Evolutionary conservation across 2,329 filamentous ascomycete genomes (phyloP).

Genomic region (Penicillium sp.): DNA sequence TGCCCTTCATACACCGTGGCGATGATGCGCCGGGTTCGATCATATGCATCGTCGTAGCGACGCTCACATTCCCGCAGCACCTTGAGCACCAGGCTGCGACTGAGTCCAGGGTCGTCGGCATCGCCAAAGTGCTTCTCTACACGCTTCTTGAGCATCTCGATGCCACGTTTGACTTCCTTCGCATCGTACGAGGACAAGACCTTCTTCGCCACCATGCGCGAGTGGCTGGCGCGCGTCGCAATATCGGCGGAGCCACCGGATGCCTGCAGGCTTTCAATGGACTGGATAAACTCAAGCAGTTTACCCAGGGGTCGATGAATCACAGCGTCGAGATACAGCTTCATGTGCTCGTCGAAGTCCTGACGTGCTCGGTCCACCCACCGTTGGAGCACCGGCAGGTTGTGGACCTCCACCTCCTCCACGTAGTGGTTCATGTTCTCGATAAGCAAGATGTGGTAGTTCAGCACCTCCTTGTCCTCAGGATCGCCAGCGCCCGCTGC

Average conservation of each 20-base stretch:
- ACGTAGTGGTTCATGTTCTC: conserved; percentile 99
- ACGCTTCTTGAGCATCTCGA: conserved; percentile 81
- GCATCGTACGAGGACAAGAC: conserved; percentile 74
- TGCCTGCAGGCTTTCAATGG: conserved; percentile 69
- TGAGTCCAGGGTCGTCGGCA: conserved; percentile 69
- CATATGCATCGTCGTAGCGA: conserved; percentile 54
- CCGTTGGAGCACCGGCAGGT: conserved; percentile 72
- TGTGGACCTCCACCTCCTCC: conserved; percentile 77
- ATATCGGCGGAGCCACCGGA: conserved; percentile 59
- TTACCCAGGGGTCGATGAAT: conserved; percentile 87
- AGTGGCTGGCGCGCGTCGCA: conserved; percentile 77
- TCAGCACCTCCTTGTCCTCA: conserved; percentile 94
- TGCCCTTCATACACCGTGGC: conserved; percentile 47
- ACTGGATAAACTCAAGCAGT: conserved; percentile 86
- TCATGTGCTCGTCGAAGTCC: conserved; percentile 83
- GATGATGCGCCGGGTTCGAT: conserved; percentile 48
- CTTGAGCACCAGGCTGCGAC: conserved; percentile 57
- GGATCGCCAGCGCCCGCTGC: conserved; percentile 57
- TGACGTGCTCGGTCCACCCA: conserved; percentile 76
- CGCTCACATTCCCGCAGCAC: conserved; percentile 60
- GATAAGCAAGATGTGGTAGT: conserved; percentile 94
- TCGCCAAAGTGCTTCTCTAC: conserved; percentile 98
- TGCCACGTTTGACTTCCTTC: conserved; percentile 84
- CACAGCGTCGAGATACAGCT: conserved; percentile 79
- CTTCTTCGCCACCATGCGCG: conserved; percentile 80